Percentiles rank a stretch among this genome's conserved stretches.
These are phyloP conservation scores for Colletotrichum paranaense DNA, from an alignment of 2,329 filamentous ascomycete species.

Conservation along the genomic window DNA sequence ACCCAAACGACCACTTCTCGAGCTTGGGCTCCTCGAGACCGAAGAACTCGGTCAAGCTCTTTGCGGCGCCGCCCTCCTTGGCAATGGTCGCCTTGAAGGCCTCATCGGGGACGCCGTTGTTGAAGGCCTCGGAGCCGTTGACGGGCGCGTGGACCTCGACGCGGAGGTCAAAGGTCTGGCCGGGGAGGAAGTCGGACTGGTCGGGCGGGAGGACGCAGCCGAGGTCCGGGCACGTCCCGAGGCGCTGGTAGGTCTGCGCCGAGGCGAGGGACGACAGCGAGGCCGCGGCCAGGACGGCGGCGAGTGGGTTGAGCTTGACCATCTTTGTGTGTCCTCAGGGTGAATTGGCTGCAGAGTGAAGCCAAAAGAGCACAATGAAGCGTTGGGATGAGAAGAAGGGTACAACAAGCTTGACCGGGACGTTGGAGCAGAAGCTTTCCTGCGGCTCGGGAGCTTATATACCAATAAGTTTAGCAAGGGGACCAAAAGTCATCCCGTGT, in stretches of 20 bases:
- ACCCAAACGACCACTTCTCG: slow-evolving; percentile 86
- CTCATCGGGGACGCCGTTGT: slow-evolving; percentile 75
- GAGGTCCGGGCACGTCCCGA: slow-evolving; percentile 68
- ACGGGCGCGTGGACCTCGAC: slow-evolving; percentile 84
- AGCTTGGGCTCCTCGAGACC: slow-evolving; percentile 79
- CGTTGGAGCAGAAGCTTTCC: slow-evolving; percentile 10
- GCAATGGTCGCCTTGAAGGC: slow-evolving; percentile 80
- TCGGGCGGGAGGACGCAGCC: slow-evolving; percentile 72
- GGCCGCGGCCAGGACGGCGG: slow-evolving; percentile 45
- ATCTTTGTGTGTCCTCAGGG: slow-evolving; percentile 41
- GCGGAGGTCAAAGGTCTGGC: slow-evolving; percentile 86
- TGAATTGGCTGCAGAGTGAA: slow-evolving; percentile 22
- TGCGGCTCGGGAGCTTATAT: slow-evolving; percentile 31
- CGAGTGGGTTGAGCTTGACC: slow-evolving; percentile 49
- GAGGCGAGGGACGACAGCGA: slow-evolving; percentile 52
- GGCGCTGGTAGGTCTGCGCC: slow-evolving; percentile 69
- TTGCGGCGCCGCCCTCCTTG: slow-evolving; percentile 67
- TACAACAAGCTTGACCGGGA: background rate
- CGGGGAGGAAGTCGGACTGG: slow-evolving; percentile 83
- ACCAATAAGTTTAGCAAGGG: background rate
- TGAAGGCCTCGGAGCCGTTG: slow-evolving; percentile 84
- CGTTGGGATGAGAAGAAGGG: background rate
- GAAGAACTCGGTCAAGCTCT: slow-evolving; percentile 75
- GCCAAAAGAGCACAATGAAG: slow-evolving; percentile 22
- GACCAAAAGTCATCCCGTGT: slow-evolving; percentile 23